A percentile compares a stretch with the other conserved stretches of the same genome.
Evolutionary conservation across 2,329 filamentous ascomycete genomes (phyloP).

Genomic region (Daldinia eschscholtzii): DNA sequence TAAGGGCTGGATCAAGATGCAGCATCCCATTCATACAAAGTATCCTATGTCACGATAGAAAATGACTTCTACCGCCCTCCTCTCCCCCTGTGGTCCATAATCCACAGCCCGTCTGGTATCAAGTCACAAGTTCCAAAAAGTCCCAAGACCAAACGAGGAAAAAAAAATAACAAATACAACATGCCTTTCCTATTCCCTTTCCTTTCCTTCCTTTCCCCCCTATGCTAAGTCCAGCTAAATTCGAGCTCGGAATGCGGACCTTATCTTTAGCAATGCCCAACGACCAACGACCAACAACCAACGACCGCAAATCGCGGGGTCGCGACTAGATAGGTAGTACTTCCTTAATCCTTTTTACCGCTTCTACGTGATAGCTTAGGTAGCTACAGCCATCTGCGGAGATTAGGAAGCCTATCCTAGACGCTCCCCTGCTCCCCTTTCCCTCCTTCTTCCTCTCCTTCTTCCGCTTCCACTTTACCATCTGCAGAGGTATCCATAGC

Average conservation of each 20-base stretch:
- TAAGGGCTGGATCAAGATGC: neutral
- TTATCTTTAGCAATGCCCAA: neutral
- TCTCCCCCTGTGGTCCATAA: neutral
- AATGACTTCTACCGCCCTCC: neutral
- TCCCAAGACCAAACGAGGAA: slow-evolving; percentile 7
- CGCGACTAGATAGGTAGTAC: neutral
- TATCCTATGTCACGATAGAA: slow-evolving; percentile 22
- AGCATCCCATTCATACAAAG: slow-evolving; percentile 32
- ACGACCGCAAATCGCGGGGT: neutral
- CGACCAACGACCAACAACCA: neutral
- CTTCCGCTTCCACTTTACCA: neutral
- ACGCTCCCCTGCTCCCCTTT: slow-evolving; percentile 1
- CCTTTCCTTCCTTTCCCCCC: neutral
- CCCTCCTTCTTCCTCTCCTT: neutral
- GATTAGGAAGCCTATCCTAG: slow-evolving; percentile 6
- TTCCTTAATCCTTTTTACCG: neutral
- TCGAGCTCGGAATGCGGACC: neutral
- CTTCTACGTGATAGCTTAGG: neutral
- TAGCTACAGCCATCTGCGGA: neutral
- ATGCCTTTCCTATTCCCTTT: neutral
- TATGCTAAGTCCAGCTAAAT: neutral
- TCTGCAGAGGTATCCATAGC: slow-evolving; percentile 26
- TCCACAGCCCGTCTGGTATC: slow-evolving; percentile 15
- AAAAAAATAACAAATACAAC: slow-evolving; percentile 10
- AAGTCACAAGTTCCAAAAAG: slow-evolving; percentile 14